Conservation (phyloP, 2,329 filamentous ascomycete genomes). For the Plenodomus lindquistii region DNA sequence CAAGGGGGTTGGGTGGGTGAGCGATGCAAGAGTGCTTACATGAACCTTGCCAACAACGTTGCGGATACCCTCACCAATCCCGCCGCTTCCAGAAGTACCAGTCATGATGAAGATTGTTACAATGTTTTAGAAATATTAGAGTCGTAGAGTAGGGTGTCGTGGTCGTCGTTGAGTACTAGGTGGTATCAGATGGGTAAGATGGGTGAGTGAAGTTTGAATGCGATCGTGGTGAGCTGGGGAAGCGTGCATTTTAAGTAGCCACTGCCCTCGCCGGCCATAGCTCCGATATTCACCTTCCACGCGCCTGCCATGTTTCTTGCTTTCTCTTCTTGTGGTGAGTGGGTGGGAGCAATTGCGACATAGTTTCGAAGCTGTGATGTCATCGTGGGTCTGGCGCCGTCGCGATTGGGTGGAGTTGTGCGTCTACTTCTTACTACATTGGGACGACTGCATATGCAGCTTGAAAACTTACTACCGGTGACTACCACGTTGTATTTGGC, state of each 20-base stretch:
- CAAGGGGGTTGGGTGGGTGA: too few relatives aligned
- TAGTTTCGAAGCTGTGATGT: slow-evolving; percentile 13
- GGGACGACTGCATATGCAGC: background rate
- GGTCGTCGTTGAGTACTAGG: background rate
- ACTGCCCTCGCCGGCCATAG: slow-evolving; percentile 1
- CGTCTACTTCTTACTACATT: background rate
- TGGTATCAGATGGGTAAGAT: background rate
- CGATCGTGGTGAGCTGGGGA: background rate
- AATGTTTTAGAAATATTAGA: background rate
- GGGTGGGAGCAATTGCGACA: slow-evolving; percentile 17
- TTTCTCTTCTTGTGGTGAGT: slow-evolving; percentile 3
- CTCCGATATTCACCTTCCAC: slow-evolving; percentile 1
- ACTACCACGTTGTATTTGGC: background rate
- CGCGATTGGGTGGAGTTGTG: slow-evolving; percentile 7
- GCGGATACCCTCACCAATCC: slow-evolving; percentile 35
- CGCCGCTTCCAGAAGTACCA: slow-evolving; percentile 24
- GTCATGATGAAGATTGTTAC: slow-evolving; percentile 18
- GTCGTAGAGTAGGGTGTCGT: background rate
- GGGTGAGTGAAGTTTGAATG: background rate
- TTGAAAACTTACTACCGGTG: background rate
- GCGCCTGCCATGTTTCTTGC: slow-evolving; percentile 15
- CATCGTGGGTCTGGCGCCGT: slow-evolving; percentile 6
- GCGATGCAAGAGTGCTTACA: slow-evolving; percentile 20
- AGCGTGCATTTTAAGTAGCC: slow-evolving; percentile 3
- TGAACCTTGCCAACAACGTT: slow-evolving; percentile 43